Evolutionary conservation across 2,329 filamentous ascomycete species (phyloP), one percentile per base, ranked within the genome.

Genomic region (Colletotrichum sp.): DNA sequence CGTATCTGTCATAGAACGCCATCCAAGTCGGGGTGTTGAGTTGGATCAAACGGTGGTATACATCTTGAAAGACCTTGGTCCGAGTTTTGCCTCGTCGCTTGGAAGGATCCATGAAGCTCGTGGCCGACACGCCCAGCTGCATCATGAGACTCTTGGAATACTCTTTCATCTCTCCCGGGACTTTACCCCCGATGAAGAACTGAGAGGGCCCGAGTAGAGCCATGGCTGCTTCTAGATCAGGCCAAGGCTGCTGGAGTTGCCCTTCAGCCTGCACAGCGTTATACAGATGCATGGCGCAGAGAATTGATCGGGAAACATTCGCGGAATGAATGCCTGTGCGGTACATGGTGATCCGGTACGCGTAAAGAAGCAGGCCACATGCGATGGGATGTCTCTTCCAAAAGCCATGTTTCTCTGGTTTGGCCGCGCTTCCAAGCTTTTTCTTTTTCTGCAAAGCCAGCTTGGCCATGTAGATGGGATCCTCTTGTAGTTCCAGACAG

Each of bases 271-370:
- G 59, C 3, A 85, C 68, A 2, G 87, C 86, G 65, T 87, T 85
- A 80, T 88, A 88, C 1, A 89, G 77, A 63, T 90, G 87, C 2
- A 76, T 77, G 1, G 82, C 77, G 62, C 81, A 85, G 13, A 82
- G 77, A 13, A 88, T 80, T 0, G 86, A 85, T 2, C 85, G 85
- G 84, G 83, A 88, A 2, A 83, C 83, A 63, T 85, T 83, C 12
- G 79, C 80, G 18, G 87, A 81, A 0, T 69, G 62, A 13, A 87
- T 77, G 3, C 86, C 82, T 0, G 81, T 9, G 2, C 86, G 79
- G 39, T 84, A 82, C 21, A 82, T 81, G 2, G 72, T 68, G 8
- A 77, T 77, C n/a, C 85, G 84, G 30, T 85, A 80, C 60, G 79
- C 77, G 77, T 84, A 88, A 6, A 85, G 80, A 63, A 82, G 79